phyloP scores from a whole-genome alignment of 805 yeast genomes.

The Candida piceae region DNA sequence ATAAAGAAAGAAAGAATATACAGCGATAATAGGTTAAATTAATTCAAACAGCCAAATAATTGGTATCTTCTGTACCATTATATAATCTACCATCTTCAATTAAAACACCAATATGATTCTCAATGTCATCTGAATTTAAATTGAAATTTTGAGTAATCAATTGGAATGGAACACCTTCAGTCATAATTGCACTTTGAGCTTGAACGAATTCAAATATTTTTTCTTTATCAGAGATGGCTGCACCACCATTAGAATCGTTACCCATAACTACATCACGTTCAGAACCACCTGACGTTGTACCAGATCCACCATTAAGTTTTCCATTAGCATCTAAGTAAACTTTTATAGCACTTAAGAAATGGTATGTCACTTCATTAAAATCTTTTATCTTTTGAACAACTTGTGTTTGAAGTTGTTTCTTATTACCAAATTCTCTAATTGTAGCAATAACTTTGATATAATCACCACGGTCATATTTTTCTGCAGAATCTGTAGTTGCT shows the following conservation, averaged over 20 bases:
- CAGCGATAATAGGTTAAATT: too few relatives aligned
- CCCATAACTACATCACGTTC: conserved; percentile 21
- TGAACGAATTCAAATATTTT: conserved; percentile 43
- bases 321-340: conserved; percentile 54
- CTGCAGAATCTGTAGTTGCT: conserved; percentile 4
- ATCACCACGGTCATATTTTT: conserved; percentile 41
- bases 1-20: too few relatives aligned
- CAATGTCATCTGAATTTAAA: conserved; percentile 44
- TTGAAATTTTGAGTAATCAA: conserved; percentile 54
- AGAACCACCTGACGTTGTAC: conserved; percentile 7
- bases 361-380: conserved; percentile 65
- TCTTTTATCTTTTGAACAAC: conserved; percentile 52
- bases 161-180: conserved; percentile 70
- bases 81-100: conserved; percentile 67
- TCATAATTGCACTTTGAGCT: conserved; percentile 51
- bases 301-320: conserved; percentile 6
- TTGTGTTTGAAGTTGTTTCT: conserved; percentile 61
- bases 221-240: conserved; percentile 31
- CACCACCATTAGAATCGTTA: conserved; percentile 23
- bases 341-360: conserved; percentile 58
- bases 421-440: conserved; percentile 55
- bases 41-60: conserved; percentile 54
- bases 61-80: conserved; percentile 63
- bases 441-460: conserved; percentile 60
- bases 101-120: conserved; percentile 45